phyloP scores from a whole-genome alignment of 345 rosid species.

The Heritiera fomes region DNA sequence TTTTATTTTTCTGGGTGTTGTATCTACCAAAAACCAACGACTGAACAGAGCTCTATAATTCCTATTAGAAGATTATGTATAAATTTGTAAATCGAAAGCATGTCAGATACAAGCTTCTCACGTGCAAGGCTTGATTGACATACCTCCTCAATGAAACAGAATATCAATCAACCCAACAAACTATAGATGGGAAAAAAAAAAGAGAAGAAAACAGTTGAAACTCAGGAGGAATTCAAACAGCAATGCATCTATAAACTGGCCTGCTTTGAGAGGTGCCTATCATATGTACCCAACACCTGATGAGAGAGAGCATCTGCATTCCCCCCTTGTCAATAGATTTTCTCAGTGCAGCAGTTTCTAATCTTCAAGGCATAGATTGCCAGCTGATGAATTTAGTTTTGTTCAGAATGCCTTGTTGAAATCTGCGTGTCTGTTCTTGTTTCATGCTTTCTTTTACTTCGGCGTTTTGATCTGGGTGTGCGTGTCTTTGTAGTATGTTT shows the following conservation, averaged over 20 bases:
- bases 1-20: conserved; percentile 1
- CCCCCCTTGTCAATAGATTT: conserved; percentile 2
- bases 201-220: conserved; percentile 14
- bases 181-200: not conserved
- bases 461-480: conserved; percentile 58
- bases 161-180: conserved; percentile 34
- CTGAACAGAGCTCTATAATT: conserved; percentile 29
- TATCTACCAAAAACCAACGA: conserved; percentile 7
- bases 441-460: conserved; percentile 78
- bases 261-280: conserved; percentile 24
- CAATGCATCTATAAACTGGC: conserved; percentile 23
- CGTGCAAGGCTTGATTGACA: conserved; percentile 16
- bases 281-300: conserved; percentile 27
- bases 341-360: conserved; percentile 24
- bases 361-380: conserved; percentile 23
- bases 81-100: conserved; percentile 25
- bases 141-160: conserved; percentile 22
- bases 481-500: conserved; percentile 62
- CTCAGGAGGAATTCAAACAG: conserved; percentile 24
- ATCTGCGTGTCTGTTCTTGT: conserved; percentile 49
- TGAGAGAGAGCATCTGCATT: conserved; percentile 22
- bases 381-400: conserved; percentile 34
- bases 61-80: conserved; percentile 44
- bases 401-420: conserved; percentile 50
- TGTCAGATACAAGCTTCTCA: conserved; percentile 33